These are phyloP conservation scores for Trebouxia gelatinosa DNA, from an alignment of 163 green algal species.

Conservation along the genomic window DNA sequence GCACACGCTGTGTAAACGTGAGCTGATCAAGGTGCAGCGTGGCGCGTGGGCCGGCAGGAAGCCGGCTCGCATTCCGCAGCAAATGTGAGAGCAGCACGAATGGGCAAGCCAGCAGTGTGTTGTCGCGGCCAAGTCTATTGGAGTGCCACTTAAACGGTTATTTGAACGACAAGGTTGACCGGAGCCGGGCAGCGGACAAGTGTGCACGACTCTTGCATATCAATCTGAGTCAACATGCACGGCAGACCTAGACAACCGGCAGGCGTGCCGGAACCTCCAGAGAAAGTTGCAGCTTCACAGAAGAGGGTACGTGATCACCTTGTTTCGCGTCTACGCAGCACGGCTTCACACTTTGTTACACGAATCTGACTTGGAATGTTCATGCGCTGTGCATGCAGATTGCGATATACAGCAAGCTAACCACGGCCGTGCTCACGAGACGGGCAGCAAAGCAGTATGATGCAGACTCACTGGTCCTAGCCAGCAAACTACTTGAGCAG, in stretches of 20 bases:
- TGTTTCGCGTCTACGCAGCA: neutral
- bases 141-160: no score
- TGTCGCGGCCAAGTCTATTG: no score
- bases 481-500: slow-evolving; percentile 65
- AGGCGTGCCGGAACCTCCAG: neutral
- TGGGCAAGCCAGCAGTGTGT: no score
- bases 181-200: no score
- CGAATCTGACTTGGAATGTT: neutral
- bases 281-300: slow-evolving; percentile 11
- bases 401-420: slow-evolving; percentile 44
- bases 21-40: no score
- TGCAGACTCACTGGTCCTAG: slow-evolving; percentile 42
- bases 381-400: slow-evolving; percentile 2
- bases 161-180: neutral
- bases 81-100: no score
- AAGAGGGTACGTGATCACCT: slow-evolving; percentile 28
- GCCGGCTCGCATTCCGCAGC: neutral
- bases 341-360: neutral
- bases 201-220: neutral
- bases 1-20: neutral
- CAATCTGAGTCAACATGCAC: neutral
- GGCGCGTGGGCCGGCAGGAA: neutral
- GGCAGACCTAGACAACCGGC: slow-evolving; percentile 16
- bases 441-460: slow-evolving; percentile 26
- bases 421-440: slow-evolving; percentile 38